phyloP scores from a whole-genome alignment of 2,329 filamentous ascomycete species.

The Hypoxylon sp. region DNA sequence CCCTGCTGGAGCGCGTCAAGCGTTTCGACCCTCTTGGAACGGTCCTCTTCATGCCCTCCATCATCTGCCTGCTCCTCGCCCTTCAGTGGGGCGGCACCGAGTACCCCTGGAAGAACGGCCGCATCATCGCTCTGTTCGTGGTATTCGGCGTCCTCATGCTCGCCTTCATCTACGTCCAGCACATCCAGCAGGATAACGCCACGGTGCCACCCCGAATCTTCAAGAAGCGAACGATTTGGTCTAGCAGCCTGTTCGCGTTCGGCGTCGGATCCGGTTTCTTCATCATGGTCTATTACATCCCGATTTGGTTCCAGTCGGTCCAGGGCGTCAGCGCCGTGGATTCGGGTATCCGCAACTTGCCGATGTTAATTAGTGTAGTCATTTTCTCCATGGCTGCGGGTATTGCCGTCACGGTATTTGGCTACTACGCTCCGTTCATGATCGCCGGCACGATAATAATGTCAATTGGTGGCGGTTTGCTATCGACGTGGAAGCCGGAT shows the following conservation, averaged over 20 bases:
- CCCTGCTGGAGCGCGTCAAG: conserved; percentile 42
- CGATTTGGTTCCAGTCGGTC: conserved; percentile 53
- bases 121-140: conserved; percentile 55
- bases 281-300: conserved; percentile 56
- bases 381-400: conserved; percentile 51
- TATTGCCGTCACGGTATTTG: conserved; percentile 51
- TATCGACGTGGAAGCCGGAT: conserved; percentile 57
- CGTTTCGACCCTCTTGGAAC: conserved; percentile 52
- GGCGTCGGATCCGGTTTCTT: conserved; percentile 56
- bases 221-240: conserved; percentile 55
- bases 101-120: conserved; percentile 56
- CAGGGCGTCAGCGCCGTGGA: conserved; percentile 55
- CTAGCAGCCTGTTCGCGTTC: conserved; percentile 53
- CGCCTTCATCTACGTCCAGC: conserved; percentile 56
- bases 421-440: conserved; percentile 60
- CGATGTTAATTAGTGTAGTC: conserved; percentile 54
- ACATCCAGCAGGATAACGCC: conserved; percentile 56
- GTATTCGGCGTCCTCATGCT: conserved; percentile 52
- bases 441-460: conserved; percentile 54
- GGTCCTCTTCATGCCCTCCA: conserved; percentile 52
- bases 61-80: conserved; percentile 63
- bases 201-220: conserved; percentile 61
- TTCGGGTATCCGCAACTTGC: conserved; percentile 57
- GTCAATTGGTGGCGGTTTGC: conserved; percentile 57
- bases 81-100: conserved; percentile 62